Evolutionary conservation across 2,329 filamentous ascomycete species (phyloP).

Genomic region (Westerdykella aurantiaca): DNA sequence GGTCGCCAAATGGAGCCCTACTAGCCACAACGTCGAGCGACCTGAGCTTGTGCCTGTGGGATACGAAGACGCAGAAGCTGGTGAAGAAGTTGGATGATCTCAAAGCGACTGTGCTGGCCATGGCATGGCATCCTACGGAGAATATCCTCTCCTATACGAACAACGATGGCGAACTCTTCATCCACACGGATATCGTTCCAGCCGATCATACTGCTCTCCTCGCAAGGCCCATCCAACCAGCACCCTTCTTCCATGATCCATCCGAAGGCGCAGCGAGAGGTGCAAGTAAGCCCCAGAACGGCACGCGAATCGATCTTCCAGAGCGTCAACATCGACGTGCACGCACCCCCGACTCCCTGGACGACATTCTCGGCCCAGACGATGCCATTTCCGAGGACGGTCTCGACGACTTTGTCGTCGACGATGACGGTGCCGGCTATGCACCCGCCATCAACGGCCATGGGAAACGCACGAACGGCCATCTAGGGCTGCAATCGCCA

Average conservation of each 20-base stretch:
- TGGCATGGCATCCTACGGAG: conserved; percentile 84
- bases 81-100: conserved; percentile 69
- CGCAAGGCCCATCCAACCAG: conserved; percentile 58
- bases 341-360: conserved; percentile 69
- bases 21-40: conserved; percentile 59
- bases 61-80: conserved; percentile 78
- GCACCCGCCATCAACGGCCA: conserved; percentile 55
- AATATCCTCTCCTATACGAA: conserved; percentile 91
- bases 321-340: conserved; percentile 46
- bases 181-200: conserved; percentile 64
- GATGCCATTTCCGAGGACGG: conserved; percentile 46
- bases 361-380: conserved; percentile 67
- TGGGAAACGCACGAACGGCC: conserved; percentile 56
- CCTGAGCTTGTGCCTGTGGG: conserved; percentile 73
- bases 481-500: conserved; percentile 42
- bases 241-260: conserved; percentile 81
- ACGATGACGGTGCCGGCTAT: conserved; percentile 94
- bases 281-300: conserved; percentile 52
- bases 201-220: conserved; percentile 46
- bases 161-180: conserved; percentile 87
- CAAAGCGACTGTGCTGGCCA: conserved; percentile 68
- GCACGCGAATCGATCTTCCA: conserved; percentile 49
- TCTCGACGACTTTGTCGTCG: conserved; percentile 77
- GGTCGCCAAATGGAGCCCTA: conserved; percentile 92
- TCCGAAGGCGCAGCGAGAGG: conserved; percentile 65